Percentiles rank a stretch among this genome's conserved stretches.
Conservation (phyloP, 441 rosid genomes). For the Syzygium syzygioides region DNA sequence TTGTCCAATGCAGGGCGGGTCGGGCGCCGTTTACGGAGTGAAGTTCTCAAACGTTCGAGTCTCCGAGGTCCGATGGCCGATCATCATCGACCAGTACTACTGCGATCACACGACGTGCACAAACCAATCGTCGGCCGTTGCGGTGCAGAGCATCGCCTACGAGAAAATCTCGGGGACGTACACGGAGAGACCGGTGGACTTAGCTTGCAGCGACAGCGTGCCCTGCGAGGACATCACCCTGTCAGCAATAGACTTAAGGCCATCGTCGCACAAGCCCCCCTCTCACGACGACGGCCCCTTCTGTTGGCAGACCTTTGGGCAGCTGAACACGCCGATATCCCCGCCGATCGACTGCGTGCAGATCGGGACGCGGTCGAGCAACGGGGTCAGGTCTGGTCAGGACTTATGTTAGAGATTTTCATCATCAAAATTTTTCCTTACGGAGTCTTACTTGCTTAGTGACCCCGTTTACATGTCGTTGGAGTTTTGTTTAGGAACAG, state of each 20-base stretch:
- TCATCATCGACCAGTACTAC: conserved; percentile 7
- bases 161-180: conserved; percentile 7
- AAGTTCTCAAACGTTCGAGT: conserved; percentile 10
- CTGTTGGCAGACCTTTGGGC: conserved; percentile 77
- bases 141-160: not conserved
- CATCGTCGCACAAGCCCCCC: not conserved
- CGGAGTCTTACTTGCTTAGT: not conserved
- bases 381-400: conserved; percentile 45
- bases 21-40: conserved; percentile 5
- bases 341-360: conserved; percentile 81
- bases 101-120: not conserved
- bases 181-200: conserved; percentile 1
- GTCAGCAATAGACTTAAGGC: not conserved
- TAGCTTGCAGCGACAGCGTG: conserved; percentile 10
- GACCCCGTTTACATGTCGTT: not conserved
- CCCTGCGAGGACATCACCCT: conserved; percentile 5
- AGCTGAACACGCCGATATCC: conserved; percentile 59
- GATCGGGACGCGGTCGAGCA: conserved; percentile 65
- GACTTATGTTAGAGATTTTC: conserved; percentile 36
- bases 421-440: not conserved
- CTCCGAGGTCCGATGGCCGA: conserved; percentile 6
- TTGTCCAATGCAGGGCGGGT: not conserved
- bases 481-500: not conserved
- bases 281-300: not conserved
- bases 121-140: conserved; percentile 4